Evolutionary conservation across 495 filamentous ascomycete genomes (phyloP), one percentile per base, ranked within the genome.

Genomic region (Aspergillus leporis): DNA sequence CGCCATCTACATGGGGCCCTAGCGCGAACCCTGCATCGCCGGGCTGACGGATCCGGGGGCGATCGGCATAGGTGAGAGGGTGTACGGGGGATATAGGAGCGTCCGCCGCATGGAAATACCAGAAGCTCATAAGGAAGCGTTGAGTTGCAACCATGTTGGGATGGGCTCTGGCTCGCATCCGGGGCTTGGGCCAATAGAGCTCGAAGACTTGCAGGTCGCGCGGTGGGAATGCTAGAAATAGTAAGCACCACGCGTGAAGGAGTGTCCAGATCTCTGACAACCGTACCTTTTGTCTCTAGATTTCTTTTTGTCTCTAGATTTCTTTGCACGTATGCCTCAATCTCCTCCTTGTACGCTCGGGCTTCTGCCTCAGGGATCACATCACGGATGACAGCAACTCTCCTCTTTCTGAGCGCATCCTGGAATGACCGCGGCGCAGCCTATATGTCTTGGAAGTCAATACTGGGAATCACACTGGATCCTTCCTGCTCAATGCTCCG

Each of bases 1-100:
- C 90, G 9, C 87, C 86, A 63, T 93, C 90, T 16, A 89, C 76
- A 64, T 93, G 90, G 10, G 90, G 87, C 0, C 89, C 88, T 0
- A 93, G 78, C 3, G 87, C 86, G 69, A 93, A 93, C 12, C 76
- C 75, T 5, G 80, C 71, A 68, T 93, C 89, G 13, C 90, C 63
- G 13, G 63, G 63, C 23, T 58, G 63, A 23, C 60, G 60, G 31
- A 93, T 93, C 21, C 90, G 85, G 21, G 92, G 77, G 10, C 90
- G 83, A 67, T 93, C 90, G 12, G 86, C 86, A 66, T 93, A 92
- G 32, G 78, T 72, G 2, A 88, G 73, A 1, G 90, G 87, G 79
- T 23, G 32, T 12, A 9, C 47, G n/a, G 22, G 48, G n/a, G 36
- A 86, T 63, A 89, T 77, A 7, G 76, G 69, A 1, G 82, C 77